A percentile compares a stretch with the other conserved stretches of the same genome.
These are phyloP conservation scores for Ceratopteris richardii DNA, from an alignment of 75 land plant genomes.

Conservation along the genomic window DNA sequence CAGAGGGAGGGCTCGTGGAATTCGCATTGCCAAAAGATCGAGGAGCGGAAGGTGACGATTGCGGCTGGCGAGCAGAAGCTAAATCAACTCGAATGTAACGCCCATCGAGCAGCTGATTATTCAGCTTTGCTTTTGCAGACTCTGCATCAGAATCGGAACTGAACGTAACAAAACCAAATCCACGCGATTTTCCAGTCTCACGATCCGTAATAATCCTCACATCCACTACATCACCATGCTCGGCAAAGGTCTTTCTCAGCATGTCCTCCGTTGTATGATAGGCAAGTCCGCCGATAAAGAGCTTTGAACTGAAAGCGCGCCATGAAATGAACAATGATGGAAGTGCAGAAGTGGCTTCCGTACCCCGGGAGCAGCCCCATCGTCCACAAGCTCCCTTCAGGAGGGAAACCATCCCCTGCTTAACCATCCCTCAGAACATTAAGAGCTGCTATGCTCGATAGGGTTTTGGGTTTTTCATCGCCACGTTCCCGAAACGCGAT, in stretches of 20 bases:
- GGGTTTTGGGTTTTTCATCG: too few relatives aligned
- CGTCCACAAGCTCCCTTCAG: too few relatives aligned
- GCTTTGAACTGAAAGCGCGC: slow-evolving; percentile 1
- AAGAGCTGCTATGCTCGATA: too few relatives aligned
- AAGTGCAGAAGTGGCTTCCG: too few relatives aligned
- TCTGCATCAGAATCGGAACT: not conserved
- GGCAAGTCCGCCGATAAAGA: slow-evolving; percentile 22
- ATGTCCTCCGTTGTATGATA: slow-evolving; percentile 18
- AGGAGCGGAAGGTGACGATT: not conserved
- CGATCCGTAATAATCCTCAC: slow-evolving; percentile 23
- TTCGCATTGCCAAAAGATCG: not conserved
- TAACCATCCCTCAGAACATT: too few relatives aligned
- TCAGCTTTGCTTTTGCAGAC: not conserved
- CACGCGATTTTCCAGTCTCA: slow-evolving; percentile 26
- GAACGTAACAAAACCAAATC: slow-evolving; percentile 32
- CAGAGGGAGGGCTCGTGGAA: not conserved
- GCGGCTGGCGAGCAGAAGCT: not conserved
- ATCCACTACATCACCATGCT: slow-evolving; percentile 19
- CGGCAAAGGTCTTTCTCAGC: slow-evolving; percentile 15
- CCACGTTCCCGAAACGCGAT: too few relatives aligned
- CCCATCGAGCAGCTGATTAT: not conserved
- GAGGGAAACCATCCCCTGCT: too few relatives aligned
- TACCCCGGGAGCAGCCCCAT: too few relatives aligned
- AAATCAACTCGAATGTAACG: slow-evolving; percentile 3
- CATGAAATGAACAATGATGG: not conserved